phyloP scores from a whole-genome alignment of 257 asterid genomes.

The Gentiana macrophylla region DNA sequence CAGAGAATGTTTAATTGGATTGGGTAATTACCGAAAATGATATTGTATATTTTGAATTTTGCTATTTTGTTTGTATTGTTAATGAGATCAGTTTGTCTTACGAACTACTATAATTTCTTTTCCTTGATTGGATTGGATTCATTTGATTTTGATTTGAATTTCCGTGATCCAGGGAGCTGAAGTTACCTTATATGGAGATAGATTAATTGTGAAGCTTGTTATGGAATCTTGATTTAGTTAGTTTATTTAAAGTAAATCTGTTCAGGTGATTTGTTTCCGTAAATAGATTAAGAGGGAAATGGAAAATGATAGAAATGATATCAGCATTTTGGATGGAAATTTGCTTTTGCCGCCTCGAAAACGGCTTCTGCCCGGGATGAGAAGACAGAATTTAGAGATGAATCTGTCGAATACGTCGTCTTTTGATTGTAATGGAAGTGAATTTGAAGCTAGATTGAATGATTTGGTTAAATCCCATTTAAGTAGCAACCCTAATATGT shows the following conservation, averaged over 20 bases:
- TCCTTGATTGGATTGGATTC: too few species aligned
- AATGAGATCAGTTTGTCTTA: too few species aligned
- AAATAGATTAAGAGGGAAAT: constrained; percentile 43
- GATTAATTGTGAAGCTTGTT: too few species aligned
- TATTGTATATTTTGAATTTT: too few species aligned
- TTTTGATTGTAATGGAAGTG: constrained; percentile 20
- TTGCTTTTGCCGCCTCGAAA: constrained; percentile 94
- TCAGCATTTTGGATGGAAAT: constrained; percentile 62
- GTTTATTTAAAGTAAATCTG: constrained; percentile 27
- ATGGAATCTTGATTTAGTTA: constrained; percentile 10
- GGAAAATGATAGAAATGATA: constrained; percentile 53
- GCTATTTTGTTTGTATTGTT: too few species aligned
- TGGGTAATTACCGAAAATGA: too few species aligned
- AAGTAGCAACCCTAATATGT: constrained; percentile 31
- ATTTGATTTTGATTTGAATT: too few species aligned
- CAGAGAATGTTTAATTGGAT: too few species aligned
- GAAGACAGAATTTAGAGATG: constrained; percentile 69
- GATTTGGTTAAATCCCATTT: constrained; percentile 39
- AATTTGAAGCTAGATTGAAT: constrained; percentile 30
- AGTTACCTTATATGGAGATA: too few species aligned
- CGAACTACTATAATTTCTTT: too few species aligned
- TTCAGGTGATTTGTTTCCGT: constrained; percentile 16
- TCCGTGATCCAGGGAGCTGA: too few species aligned
- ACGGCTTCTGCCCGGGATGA: constrained; percentile 83
- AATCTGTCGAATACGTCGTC: constrained; percentile 36